phyloP scores from a whole-genome alignment of 768 basidiomycete genomes.

The Xerocomellus intermedius region DNA sequence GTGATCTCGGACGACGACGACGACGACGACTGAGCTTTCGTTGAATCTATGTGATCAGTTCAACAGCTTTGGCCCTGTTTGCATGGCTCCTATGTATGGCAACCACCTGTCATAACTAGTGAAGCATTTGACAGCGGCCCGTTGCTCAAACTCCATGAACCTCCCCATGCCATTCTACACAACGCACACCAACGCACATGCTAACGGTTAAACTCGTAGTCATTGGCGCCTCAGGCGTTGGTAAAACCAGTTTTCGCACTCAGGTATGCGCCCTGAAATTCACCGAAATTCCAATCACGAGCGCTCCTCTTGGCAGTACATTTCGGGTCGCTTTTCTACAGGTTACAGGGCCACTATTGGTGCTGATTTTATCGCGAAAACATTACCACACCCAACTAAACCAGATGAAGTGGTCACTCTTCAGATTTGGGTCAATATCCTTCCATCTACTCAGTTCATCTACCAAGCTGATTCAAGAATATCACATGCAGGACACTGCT shows the following conservation, averaged over 20 bases:
- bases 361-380: slow-evolving; percentile 84
- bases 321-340: slow-evolving; percentile 70
- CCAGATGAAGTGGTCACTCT: slow-evolving; percentile 59
- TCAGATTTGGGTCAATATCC: slow-evolving; percentile 59
- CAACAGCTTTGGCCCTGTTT: slow-evolving; percentile 21
- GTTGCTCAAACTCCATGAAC: slow-evolving; percentile 10
- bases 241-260: slow-evolving; percentile 77
- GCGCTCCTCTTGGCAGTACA: slow-evolving; percentile 49
- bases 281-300: neutral
- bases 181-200: slow-evolving; percentile 38
- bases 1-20: neutral
- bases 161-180: slow-evolving; percentile 15
- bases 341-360: slow-evolving; percentile 86
- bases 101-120: slow-evolving; percentile 1
- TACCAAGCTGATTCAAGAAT: slow-evolving; percentile 2
- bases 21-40: neutral
- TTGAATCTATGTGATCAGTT: neutral
- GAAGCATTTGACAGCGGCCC: slow-evolving; percentile 1
- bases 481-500: slow-evolving; percentile 63
- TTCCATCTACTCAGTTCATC: neutral
- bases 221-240: slow-evolving; percentile 81
- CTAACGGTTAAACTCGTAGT: slow-evolving; percentile 79
- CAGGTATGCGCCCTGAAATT: slow-evolving; percentile 47
- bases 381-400: slow-evolving; percentile 56
- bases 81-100: slow-evolving; percentile 6